A percentile compares a stretch with the other conserved stretches of the same genome.
Conservation (phyloP, 768 basidiomycete genomes). For the Sistotremastrum niveocremeum region DNA sequence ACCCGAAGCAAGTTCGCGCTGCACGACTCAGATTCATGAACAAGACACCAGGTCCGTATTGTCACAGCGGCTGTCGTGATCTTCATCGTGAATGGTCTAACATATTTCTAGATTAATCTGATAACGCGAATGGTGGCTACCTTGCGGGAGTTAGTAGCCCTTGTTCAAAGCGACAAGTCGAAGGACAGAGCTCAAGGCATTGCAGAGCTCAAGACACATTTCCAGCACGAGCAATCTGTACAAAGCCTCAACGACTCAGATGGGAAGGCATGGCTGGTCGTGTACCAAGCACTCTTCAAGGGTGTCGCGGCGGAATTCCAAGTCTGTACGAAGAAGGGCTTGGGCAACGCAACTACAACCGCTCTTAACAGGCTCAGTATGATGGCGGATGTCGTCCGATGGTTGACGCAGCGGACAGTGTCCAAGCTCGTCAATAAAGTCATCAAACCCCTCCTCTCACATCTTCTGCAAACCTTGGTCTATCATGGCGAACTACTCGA, state of each 20-base stretch:
- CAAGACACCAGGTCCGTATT: too few relatives aligned
- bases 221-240: slow-evolving; percentile 35
- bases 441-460: slow-evolving; percentile 42
- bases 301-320: slow-evolving; percentile 50
- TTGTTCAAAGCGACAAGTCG: slow-evolving; percentile 43
- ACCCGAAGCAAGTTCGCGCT: too few relatives aligned
- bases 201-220: slow-evolving; percentile 32
- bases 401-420: slow-evolving; percentile 54
- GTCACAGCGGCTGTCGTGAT: too few relatives aligned
- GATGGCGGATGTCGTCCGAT: slow-evolving; percentile 53
- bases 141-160: too few relatives aligned
- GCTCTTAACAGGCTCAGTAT: slow-evolving; percentile 51
- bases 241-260: slow-evolving; percentile 27
- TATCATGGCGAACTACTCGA: slow-evolving; percentile 38
- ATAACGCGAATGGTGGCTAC: too few relatives aligned
- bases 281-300: slow-evolving; percentile 64
- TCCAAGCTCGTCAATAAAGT: slow-evolving; percentile 41
- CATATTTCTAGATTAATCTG: too few relatives aligned
- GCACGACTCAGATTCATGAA: too few relatives aligned
- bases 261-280: slow-evolving; percentile 39
- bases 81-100: too few relatives aligned
- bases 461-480: slow-evolving; percentile 49
- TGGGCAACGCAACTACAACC: slow-evolving; percentile 22
- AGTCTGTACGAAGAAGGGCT: slow-evolving; percentile 24
- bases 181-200: slow-evolving; percentile 61